Base-by-base conservation (phyloP, 2,329 filamentous ascomycete genomes). In the Venturia oleaginea region DNA sequence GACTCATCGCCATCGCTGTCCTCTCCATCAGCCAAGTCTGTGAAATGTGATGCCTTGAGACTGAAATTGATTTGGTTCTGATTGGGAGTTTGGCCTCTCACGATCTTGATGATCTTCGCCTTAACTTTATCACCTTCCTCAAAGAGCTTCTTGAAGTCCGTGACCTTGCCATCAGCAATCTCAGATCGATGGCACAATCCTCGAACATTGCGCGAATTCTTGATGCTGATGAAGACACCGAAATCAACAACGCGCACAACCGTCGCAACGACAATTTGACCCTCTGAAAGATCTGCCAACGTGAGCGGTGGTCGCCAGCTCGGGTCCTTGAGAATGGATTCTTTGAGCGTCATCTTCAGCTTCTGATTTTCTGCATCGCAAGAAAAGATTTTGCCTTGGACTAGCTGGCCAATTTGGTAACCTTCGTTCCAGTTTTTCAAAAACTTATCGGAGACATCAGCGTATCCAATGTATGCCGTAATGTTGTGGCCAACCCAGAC, bases 391-490 rank as follows among this genome's bases (percentile, higher is more conserved):
- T 93, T 91, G 62, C 92, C 94, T 75, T 89, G 91, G 63, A 99
- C 91, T 6, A 99, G 82, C 76, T 97, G 92, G 71, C 96, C 91
- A 59, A 93, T 79, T 70, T 94, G 87, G 77, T 93, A 97, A 55
- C 87, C 81, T 42, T 90, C 85, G 78, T 96, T 95, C 94, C 94
- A 99, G 67, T 97, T 91, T 76, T 97, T 97, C 70, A 99, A 78
- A 74, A 87, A 99, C 8, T 85, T 84, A 73, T 99, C 94, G 0
- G 92, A 96, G 17, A 99, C 82, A 73, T 97, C 92, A 11, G 89
- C 85, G 63, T 97, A 88, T 69, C 90, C 88, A 59, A 96, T 89
- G 71, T 92, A 88, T 0, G 87, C 92, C 61, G 89, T 90, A 22
- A 96, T 82, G 67, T 88, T 86, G 22, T 90, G 89, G 54, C 92